A percentile compares a stretch with the other conserved stretches of the same genome.
Evolutionary conservation across 345 rosid species (phyloP).

Genomic region (Populus davidiana): DNA sequence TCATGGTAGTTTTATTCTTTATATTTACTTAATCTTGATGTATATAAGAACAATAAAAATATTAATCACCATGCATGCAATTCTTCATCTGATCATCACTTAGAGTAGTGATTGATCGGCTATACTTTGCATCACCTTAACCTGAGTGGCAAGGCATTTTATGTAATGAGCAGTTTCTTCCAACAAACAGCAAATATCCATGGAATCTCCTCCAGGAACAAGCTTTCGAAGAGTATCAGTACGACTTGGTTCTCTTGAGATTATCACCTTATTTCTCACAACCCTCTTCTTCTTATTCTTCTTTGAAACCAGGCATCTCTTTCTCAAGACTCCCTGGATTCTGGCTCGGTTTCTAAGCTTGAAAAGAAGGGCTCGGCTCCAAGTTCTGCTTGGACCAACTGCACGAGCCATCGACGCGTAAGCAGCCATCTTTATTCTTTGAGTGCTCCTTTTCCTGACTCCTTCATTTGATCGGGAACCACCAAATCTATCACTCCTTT

Average conservation of each 20-base stretch:
- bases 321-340: neutral
- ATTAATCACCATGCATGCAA: neutral
- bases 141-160: conserved; percentile 35
- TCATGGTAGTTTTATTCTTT: neutral
- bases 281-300: conserved; percentile 6
- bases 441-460: conserved; percentile 2
- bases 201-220: conserved; percentile 37
- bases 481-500: neutral
- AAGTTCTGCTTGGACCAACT: conserved; percentile 27
- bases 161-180: conserved; percentile 43
- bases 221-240: conserved; percentile 24
- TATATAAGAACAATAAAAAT: neutral
- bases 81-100: neutral
- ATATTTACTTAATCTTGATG: neutral
- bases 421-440: conserved; percentile 30
- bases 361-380: conserved; percentile 41
- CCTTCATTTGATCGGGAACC: neutral
- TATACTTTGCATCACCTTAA: conserved; percentile 39
- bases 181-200: conserved; percentile 32
- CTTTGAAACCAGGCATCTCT: neutral
- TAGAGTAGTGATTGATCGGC: conserved; percentile 24
- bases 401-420: conserved; percentile 35
- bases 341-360: conserved; percentile 15
- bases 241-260: neutral
- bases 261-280: neutral